Evolutionary conservation across 306 rosid species (phyloP), one percentile per base, ranked within the genome.

Genomic region (Cicer chorassanicum): DNA sequence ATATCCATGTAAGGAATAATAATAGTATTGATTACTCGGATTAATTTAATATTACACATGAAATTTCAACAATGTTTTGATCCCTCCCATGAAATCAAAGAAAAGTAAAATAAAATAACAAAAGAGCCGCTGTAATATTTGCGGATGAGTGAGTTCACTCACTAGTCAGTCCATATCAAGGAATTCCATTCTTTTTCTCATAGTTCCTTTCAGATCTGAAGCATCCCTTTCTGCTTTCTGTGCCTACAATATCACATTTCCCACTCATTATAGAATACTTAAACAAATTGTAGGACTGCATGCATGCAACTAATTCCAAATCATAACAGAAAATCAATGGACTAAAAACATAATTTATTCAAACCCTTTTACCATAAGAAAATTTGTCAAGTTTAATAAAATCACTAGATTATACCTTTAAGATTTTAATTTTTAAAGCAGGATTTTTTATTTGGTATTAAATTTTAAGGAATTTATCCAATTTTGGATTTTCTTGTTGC

Each of bases 131-230:
- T 86, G 51, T 77, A 89, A 83, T 81, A 92, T 82, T 88, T 85
- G 92, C 90, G 80, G 77, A 49, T 16, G 75, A 15, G 55, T 34
- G 39, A 72, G 36, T 50, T n/a, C 36, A 39, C 10, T 13, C 44
- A 46, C 78, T 71, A 89, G 50, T 92, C 98, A 90, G 50, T 92
- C 98, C 87, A 92, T 59, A 82, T 92, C 98, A 43, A 92, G 98
- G 81, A 92, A 92, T 76, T 92, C 98, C 91, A 92, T 86, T 84
- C 96, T 90, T 84, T 92, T 92, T 77, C 96, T 87, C 89, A 90
- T 92, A 34, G 93, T 87, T 34, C 98, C 96, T 92, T 92, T 92
- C 68, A 92, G 96, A 78, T 92, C 98, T 72, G 88, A 69, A 39
- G 96, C 91, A 63, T 90, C 98, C 80, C 96, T 86, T 78, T 92